Evolutionary conservation across 495 filamentous ascomycete species (phyloP), one percentile per base, ranked within the genome.

Genomic region (Podospora fimiseda): DNA sequence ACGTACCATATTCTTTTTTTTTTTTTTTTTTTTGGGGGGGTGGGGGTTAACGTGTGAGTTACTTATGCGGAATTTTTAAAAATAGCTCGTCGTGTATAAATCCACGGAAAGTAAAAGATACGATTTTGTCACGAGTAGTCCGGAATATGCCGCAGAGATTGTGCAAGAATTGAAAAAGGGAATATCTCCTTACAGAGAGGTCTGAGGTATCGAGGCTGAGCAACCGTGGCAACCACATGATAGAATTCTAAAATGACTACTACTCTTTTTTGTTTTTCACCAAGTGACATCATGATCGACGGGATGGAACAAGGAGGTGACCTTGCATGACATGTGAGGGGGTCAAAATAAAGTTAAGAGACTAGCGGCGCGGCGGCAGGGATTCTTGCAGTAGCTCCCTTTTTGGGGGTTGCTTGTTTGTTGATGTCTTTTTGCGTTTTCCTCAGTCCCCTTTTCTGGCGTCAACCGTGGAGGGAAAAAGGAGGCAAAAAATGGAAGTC

Each of bases 81-180:
- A n/a, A n/a, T 52, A 81, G 80, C 76, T 95, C 5, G 77, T 92
- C 43, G 85, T 95, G 23, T 86, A 85, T 52, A 84, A 86, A 56
- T 87, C 84, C 38, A 85, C 86, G 16, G 91, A 95, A 66, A 87
- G 83, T 60, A 97, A 98, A 74, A 74, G 90, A 56, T 98, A 98
- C 71, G 93, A 98, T 63, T 98, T 97, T 72, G 92, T 97, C 68
- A 88, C 92, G 13, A 81, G 78, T 55, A 90, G 78, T 60, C 73
- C 77, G 1, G 79, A 81, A 23, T 89, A 94, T 63, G 92, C 92
- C n/a, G 76, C 79, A 21, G 89, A 93, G 64, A 89, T 98, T 65
- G 91, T 96, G 37, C 79, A 76, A 47, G 93, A 95, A 72, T 86
- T 96, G 53, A 90, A 82, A 70, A 86, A 80, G 64, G 85, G 81